Percentiles rank a stretch among this genome's conserved stretches.
Conservation (phyloP, 108 stramenopile species). For the Chaetoceros muelleri region DNA sequence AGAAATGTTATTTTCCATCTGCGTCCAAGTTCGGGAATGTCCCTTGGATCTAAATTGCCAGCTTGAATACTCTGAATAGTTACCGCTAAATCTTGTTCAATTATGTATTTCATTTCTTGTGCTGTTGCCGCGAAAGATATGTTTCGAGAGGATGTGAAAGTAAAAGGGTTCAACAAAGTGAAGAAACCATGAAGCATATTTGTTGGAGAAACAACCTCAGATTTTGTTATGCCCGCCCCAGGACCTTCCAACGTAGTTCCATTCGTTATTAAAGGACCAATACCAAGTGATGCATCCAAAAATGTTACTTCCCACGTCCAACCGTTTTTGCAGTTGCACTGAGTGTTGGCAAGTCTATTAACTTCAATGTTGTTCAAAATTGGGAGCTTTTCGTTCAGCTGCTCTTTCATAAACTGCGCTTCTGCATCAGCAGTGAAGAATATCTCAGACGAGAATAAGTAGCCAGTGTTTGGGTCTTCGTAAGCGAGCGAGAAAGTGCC, state of each 20-base stretch:
- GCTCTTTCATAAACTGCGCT: constrained; percentile 27
- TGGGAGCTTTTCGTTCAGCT: constrained; percentile 30
- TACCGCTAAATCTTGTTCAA: constrained; percentile 36
- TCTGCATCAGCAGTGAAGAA: constrained; percentile 20
- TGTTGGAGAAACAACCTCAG: constrained; percentile 16
- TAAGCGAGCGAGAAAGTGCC: constrained; percentile 30
- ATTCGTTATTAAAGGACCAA: constrained; percentile 24
- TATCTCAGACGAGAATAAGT: constrained; percentile 19
- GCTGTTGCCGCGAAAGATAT: constrained; percentile 20
- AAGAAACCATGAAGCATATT: constrained; percentile 39
- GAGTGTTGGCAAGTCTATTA: constrained; percentile 20
- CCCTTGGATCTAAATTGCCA: constrained; percentile 16
- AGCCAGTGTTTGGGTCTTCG: constrained; percentile 5
- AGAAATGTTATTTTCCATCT: constrained; percentile 39
- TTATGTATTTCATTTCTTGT: constrained; percentile 18
- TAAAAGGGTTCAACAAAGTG: constrained; percentile 28
- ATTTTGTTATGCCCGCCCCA: constrained; percentile 20
- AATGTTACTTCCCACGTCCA: constrained; percentile 61
- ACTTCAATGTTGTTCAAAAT: constrained; percentile 29
- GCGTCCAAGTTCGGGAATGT: constrained; percentile 35
- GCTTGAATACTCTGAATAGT: constrained; percentile 18
- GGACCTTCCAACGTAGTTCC: constrained; percentile 16
- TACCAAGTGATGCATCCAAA: constrained; percentile 21
- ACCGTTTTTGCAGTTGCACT: constrained; percentile 49
- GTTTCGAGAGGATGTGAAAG: constrained; percentile 9